Evolutionary conservation across 2,329 filamentous ascomycete genomes (phyloP).

Genomic region (Nemania sp.): DNA sequence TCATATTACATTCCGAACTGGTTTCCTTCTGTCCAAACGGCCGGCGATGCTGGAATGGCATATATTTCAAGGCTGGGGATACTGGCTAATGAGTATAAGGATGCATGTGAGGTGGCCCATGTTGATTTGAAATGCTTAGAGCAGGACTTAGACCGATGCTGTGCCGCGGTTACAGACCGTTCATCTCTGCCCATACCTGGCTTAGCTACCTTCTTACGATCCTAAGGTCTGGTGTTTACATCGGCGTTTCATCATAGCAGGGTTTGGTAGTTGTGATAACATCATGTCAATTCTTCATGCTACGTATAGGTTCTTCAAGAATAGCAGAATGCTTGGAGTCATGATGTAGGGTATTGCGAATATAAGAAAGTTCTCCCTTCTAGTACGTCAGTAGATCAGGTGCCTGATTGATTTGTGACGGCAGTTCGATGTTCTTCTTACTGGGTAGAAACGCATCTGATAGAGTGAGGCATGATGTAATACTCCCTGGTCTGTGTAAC

Average conservation of each 20-base stretch:
- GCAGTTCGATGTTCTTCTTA: no score
- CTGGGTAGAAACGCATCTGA: no score
- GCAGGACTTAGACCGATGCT: conserved; percentile 10
- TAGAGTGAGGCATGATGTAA: no score
- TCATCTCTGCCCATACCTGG: not conserved
- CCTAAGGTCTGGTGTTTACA: not conserved
- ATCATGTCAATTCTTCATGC: not conserved
- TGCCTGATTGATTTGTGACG: no score
- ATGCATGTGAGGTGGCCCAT: not conserved
- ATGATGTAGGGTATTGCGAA: no score
- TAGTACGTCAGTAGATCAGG: no score
- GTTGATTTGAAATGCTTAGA: conserved; percentile 1
- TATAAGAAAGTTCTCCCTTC: no score
- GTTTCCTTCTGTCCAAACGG: no score
- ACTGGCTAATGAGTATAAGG: not conserved
- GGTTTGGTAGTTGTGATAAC: conserved; percentile 2
- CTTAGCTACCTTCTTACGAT: not conserved
- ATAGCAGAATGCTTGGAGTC: no score
- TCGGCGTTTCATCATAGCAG: no score
- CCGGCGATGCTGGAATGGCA: conserved; percentile 2
- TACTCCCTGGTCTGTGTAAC: no score
- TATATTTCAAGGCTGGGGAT: not conserved
- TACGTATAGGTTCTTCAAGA: no score
- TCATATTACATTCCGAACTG: not conserved
- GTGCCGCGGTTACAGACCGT: not conserved